phyloP scores from a whole-genome alignment of 352 stramenopile species.

The Elongisporangium anandrum region DNA sequence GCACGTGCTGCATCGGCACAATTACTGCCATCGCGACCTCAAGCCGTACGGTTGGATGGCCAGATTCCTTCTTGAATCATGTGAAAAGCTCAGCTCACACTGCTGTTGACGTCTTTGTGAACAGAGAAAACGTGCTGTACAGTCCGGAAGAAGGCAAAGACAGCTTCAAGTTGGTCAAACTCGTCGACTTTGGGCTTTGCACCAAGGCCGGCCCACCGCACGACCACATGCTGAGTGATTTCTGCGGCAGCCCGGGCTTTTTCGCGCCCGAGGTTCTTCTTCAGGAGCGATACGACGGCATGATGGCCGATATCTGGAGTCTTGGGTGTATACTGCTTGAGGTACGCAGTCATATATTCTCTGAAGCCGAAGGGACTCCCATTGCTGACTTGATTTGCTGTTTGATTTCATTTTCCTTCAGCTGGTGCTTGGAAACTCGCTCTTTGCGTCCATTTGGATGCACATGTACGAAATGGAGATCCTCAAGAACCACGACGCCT shows the following conservation, averaged over 20 bases:
- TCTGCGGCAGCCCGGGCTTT: conserved; percentile 80
- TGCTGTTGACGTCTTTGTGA: too few species aligned
- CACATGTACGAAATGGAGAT: conserved; percentile 70
- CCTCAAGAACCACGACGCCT: conserved; percentile 57
- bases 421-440: conserved; percentile 67
- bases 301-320: conserved; percentile 83
- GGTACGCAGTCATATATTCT: too few species aligned
- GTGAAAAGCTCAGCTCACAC: neutral
- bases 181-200: conserved; percentile 83
- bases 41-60: conserved; percentile 43
- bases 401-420: conserved; percentile 22
- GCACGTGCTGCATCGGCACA: conserved; percentile 47
- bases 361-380: too few species aligned
- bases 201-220: conserved; percentile 33
- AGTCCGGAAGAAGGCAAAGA: conserved; percentile 11
- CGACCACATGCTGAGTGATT: conserved; percentile 47
- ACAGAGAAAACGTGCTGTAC: conserved; percentile 74
- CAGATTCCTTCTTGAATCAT: neutral
- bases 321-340: conserved; percentile 83
- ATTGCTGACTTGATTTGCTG: too few species aligned
- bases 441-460: conserved; percentile 87
- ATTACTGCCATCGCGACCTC: conserved; percentile 77
- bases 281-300: conserved; percentile 55
- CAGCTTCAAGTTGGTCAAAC: conserved; percentile 40
- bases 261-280: conserved; percentile 84